Evolutionary conservation across 805 yeast species (phyloP).

Genomic region (Pichia heedii): DNA sequence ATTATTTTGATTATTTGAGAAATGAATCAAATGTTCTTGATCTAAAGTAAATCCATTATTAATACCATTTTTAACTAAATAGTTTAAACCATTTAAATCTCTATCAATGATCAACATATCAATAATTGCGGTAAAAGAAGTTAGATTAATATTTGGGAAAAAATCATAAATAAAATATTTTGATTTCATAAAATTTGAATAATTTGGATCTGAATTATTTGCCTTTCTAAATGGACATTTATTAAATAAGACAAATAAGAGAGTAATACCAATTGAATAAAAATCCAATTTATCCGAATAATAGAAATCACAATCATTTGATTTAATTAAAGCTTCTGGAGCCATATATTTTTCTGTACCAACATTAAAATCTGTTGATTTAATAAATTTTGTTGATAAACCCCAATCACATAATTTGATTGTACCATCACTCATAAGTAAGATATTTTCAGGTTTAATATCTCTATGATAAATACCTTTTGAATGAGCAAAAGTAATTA

Average conservation of each 20-base stretch:
- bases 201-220: conserved; percentile 32
- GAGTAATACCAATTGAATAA: conserved; percentile 47
- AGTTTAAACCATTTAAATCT: conserved; percentile 27
- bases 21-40: conserved; percentile 32
- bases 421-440: conserved; percentile 41
- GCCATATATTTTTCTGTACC: conserved; percentile 58
- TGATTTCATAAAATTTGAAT: conserved; percentile 33
- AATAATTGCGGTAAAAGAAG: conserved; percentile 33
- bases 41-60: conserved; percentile 36
- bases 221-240: conserved; percentile 43
- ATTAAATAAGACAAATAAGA: conserved; percentile 42
- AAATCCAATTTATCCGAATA: conserved; percentile 41
- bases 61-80: conserved; percentile 22
- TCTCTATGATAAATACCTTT: conserved; percentile 60
- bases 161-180: conserved; percentile 38
- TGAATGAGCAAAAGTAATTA: conserved; percentile 46
- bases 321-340: conserved; percentile 33
- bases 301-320: conserved; percentile 18
- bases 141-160: conserved; percentile 36
- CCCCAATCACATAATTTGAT: conserved; percentile 73
- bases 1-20: conserved; percentile 11
- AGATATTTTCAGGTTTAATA: conserved; percentile 64
- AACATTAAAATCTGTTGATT: conserved; percentile 31
- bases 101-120: conserved; percentile 35
- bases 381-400: conserved; percentile 35